Evolutionary conservation across 768 basidiomycete genomes (phyloP), one percentile per base, ranked within the genome.

Genomic region (Dacryopinax spathularia): DNA sequence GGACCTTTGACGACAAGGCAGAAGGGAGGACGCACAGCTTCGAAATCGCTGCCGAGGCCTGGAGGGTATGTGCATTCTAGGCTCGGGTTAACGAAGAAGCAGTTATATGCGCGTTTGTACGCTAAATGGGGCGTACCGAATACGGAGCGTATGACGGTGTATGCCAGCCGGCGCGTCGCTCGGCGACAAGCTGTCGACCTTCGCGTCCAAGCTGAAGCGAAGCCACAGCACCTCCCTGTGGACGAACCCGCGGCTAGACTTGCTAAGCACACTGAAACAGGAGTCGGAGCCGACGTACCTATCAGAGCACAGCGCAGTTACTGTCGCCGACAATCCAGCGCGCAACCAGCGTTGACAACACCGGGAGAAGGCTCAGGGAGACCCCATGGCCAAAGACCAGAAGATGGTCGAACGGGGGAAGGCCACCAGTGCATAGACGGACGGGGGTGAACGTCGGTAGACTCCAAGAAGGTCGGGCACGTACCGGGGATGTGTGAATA

Each of bases 121-220:
- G 65, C 73, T 16, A 81, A 82, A 10, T 86, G 81, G 68, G 75
- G 75, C 41, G 71, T 79, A 6, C 73, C 77, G 1, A 86, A 87
- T n/a, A n/a, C n/a, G n/a, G 71, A 79, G 75, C 60, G 77, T 81
- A 65, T 87, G 85, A 64, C 84, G 85, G 1, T 86, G 85, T 68
- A 77, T 81, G 0, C 70, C 81, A 3, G 67, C 68, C 15, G 33
- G 44, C 48, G 48, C 48, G 3, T 56, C 48, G 48, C 29, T 56
- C 13, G 48, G 48, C 5, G 48, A 56, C 29, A 56, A 64, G 35
- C 34, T 35, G 56, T 15, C 33, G 16, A 31, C 22, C 33, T 22
- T 27, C 44, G 13, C 56, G 33, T 2, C 63, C 36, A 62, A 60
- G 39, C 60, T 63, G 34, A 36, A 60, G 43, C 33, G 63, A 62